These are phyloP conservation scores for Gracilaria gracilis DNA, from an alignment of 23 red algal species.

Conservation along the genomic window DNA sequence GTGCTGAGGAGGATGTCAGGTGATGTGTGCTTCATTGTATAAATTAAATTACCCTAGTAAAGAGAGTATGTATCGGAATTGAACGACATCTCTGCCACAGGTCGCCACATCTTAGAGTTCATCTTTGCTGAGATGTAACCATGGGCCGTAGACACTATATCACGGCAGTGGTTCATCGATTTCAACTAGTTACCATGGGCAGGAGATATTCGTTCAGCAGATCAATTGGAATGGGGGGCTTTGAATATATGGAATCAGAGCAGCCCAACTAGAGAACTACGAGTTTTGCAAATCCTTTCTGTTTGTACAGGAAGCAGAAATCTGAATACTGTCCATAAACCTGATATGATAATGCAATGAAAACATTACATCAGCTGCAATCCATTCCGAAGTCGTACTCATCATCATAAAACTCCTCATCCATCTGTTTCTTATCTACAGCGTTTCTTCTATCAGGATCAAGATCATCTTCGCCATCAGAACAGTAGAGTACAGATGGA, in stretches of 20 bases:
- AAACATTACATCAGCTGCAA: not conserved
- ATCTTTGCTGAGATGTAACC: not conserved
- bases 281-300: not conserved
- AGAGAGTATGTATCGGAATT: too few species aligned
- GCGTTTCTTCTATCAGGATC: not conserved
- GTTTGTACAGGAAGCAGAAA: not conserved
- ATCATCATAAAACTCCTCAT: constrained; percentile 33
- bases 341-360: not conserved
- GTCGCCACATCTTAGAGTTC: not conserved
- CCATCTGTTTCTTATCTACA: not conserved
- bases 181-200: not conserved
- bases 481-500: constrained; percentile 46
- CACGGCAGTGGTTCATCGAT: not conserved
- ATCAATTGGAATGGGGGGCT: too few species aligned
- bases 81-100: too few species aligned
- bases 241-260: not conserved
- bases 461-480: constrained; percentile 46
- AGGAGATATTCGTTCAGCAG: not conserved
- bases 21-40: not conserved
- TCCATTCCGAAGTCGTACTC: constrained; percentile 5
- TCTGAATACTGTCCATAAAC: not conserved
- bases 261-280: not conserved
- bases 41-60: not conserved
- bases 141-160: not conserved
- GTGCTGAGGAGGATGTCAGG: constrained; percentile 9